phyloP scores from a whole-genome alignment of 805 yeast species.

The Sugiyamaella floridensis region DNA sequence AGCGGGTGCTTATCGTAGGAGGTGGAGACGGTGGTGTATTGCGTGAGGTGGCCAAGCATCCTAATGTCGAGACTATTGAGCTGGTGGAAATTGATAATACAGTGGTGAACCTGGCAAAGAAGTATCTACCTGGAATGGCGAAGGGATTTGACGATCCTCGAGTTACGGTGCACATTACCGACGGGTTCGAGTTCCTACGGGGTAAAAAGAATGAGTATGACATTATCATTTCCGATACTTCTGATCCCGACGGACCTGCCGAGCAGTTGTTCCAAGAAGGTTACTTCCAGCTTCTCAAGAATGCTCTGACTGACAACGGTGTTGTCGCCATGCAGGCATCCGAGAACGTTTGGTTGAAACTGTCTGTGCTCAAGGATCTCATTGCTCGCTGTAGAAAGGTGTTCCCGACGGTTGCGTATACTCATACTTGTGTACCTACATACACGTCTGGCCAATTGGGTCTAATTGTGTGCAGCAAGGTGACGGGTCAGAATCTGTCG shows the following conservation, averaged over 20 bases:
- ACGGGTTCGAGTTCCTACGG: conserved; percentile 92
- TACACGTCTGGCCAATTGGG: conserved; percentile 98
- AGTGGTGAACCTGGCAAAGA: conserved; percentile 78
- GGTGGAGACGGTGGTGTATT: conserved; percentile 99
- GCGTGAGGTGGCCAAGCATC: conserved; percentile 89
- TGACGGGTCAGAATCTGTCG: conserved; percentile 51
- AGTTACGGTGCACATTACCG: conserved; percentile 86
- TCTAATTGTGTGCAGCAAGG: conserved; percentile 92
- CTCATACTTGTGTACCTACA: conserved; percentile 88
- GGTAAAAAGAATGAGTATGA: conserved; percentile 82
- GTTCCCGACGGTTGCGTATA: conserved; percentile 86
- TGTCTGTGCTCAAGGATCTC: conserved; percentile 71
- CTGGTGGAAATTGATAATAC: conserved; percentile 94
- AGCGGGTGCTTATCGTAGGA: conserved; percentile 88
- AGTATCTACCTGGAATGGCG: conserved; percentile 84
- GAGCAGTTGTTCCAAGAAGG: conserved; percentile 87
- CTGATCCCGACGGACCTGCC: conserved; percentile 99
- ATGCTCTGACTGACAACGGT: conserved; percentile 90
- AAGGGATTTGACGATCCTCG: conserved; percentile 80
- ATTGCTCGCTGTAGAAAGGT: conserved; percentile 74
- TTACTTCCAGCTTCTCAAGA: conserved; percentile 74
- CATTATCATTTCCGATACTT: conserved; percentile 93
- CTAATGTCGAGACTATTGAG: conserved; percentile 62
- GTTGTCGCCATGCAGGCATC: conserved; percentile 79
- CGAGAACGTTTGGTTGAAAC: conserved; percentile 88